Percentiles rank a stretch among this genome's conserved stretches.
Evolutionary conservation across 2,329 filamentous ascomycete species (phyloP).

Genomic region (Dothistroma septosporum): DNA sequence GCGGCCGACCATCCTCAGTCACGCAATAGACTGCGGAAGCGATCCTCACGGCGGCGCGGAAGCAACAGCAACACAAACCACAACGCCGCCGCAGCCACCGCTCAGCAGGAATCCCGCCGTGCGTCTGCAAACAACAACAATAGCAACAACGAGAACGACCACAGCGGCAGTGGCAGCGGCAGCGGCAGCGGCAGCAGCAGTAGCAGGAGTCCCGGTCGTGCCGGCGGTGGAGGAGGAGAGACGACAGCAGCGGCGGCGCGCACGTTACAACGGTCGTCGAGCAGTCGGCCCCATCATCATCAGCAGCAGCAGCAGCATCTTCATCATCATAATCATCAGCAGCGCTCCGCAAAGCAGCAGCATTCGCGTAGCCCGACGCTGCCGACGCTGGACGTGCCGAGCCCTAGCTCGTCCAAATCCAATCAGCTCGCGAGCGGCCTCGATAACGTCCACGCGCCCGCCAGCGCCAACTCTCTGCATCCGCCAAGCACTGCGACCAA

Average conservation of each 20-base stretch:
- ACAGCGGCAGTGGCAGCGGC: constrained; percentile 1
- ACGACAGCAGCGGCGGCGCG: neutral
- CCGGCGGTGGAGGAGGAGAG: neutral
- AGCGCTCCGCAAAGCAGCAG: neutral
- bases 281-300: neutral
- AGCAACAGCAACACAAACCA: neutral
- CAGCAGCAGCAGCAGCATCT: too few species aligned
- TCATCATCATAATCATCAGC: neutral
- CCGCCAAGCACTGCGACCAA: neutral
- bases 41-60: neutral
- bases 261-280: constrained; percentile 4
- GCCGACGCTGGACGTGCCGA: neutral
- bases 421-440: neutral
- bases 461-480: constrained; percentile 1
- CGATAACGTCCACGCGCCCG: constrained; percentile 1
- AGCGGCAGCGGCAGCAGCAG: constrained; percentile 1
- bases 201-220: constrained; percentile 2
- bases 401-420: constrained; percentile 3
- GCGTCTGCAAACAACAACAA: neutral
- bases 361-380: constrained; percentile 2
- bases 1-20: neutral
- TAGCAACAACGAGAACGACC: neutral
- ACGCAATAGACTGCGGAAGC: neutral
- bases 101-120: neutral
- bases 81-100: neutral